A percentile compares a stretch with the other conserved stretches of the same genome.
Conservation (phyloP, 1,284 basidiomycete species). For the Ganoderma meredithae region DNA sequence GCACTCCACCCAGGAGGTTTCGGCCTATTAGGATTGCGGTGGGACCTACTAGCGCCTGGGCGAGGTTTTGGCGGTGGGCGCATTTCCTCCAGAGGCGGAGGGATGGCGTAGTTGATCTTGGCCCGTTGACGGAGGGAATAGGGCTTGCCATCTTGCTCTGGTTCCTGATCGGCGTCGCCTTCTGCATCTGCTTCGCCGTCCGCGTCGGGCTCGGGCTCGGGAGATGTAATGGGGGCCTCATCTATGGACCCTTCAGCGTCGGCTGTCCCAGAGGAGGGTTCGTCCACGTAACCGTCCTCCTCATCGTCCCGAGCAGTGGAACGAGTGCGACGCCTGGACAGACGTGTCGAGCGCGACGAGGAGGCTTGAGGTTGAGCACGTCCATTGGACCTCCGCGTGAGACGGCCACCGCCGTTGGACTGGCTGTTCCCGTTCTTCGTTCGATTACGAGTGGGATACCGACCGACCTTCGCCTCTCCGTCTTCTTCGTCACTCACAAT, state of each 20-base stretch:
- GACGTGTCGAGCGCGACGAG: conserved; percentile 25
- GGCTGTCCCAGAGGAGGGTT: conserved; percentile 55
- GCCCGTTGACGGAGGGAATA: conserved; percentile 71
- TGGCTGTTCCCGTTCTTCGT: conserved; percentile 43
- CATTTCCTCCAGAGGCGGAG: conserved; percentile 76
- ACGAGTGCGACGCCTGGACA: conserved; percentile 37
- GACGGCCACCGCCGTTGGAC: conserved; percentile 32
- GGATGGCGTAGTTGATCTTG: conserved; percentile 79
- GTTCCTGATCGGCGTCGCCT: conserved; percentile 49
- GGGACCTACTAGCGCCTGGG: conserved; percentile 38
- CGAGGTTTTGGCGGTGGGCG: conserved; percentile 50
- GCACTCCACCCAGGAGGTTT: conserved; percentile 78
- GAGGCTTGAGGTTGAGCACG: conserved; percentile 32
- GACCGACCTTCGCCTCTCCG: conserved; percentile 39
- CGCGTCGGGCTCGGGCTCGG: conserved; percentile 55
- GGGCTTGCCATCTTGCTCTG: conserved; percentile 50
- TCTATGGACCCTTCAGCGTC: conserved; percentile 67
- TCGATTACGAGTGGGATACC: conserved; percentile 47
- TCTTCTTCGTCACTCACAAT: conserved; percentile 61
- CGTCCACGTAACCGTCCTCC: conserved; percentile 60
- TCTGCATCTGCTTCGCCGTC: conserved; percentile 54
- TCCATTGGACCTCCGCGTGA: conserved; percentile 38
- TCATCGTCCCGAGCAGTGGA: conserved; percentile 35
- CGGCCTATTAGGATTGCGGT: conserved; percentile 45
- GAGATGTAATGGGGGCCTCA: conserved; percentile 57